Evolutionary conservation across 768 basidiomycete genomes (phyloP).

Genomic region (Sporobolomyces pararoseus): DNA sequence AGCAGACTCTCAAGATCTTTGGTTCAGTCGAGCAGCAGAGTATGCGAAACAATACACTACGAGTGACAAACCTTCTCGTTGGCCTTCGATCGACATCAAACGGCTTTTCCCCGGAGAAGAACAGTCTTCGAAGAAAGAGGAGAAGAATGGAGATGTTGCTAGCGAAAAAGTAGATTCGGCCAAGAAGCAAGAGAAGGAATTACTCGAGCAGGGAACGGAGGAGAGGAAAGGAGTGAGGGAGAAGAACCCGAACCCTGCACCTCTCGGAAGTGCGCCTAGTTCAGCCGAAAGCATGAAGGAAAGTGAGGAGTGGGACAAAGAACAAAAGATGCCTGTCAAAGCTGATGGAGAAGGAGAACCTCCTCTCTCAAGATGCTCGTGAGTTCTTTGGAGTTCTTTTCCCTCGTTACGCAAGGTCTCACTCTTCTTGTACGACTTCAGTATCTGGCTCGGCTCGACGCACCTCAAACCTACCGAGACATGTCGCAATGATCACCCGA

Average conservation of each 20-base stretch:
- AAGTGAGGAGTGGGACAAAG: not conserved
- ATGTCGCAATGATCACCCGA: constrained; percentile 32
- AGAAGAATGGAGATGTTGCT: not conserved
- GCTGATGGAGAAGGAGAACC: constrained; percentile 20
- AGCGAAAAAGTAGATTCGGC: constrained; percentile 30
- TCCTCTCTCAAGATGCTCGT: constrained; percentile 32
- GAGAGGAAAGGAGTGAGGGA: constrained; percentile 12
- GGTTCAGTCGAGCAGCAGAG: constrained; percentile 48
- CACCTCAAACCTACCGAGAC: not conserved
- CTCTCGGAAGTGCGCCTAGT: constrained; percentile 26
- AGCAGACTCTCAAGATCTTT: constrained; percentile 43
- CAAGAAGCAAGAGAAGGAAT: constrained; percentile 24
- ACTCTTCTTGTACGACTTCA: not conserved
- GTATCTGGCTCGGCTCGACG: constrained; percentile 40
- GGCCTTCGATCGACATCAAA: constrained; percentile 24
- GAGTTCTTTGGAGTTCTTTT: not conserved
- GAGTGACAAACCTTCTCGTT: not conserved
- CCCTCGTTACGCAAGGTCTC: not conserved
- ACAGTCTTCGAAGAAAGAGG: not conserved
- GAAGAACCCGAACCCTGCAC: constrained; percentile 28
- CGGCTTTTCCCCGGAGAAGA: constrained; percentile 17
- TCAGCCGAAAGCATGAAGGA: not conserved
- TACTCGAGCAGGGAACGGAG: not conserved
- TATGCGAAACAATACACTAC: constrained; percentile 33
- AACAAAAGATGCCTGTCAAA: constrained; percentile 18